Evolutionary conservation across 257 asterid species (phyloP).

Genomic region (Parsonsia alboflavescens): DNA sequence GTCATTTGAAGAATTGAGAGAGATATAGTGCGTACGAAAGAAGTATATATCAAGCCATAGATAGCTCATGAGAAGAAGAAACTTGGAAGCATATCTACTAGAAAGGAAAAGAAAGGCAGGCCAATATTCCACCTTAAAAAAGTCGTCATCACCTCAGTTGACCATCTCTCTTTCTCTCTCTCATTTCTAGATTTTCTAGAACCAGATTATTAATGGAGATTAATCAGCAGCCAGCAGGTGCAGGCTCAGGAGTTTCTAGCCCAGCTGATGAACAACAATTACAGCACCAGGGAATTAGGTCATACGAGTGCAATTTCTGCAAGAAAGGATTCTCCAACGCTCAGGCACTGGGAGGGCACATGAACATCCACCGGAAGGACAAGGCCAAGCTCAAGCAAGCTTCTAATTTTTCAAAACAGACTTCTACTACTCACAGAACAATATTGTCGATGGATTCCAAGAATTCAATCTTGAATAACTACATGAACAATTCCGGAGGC

Average conservation of each 20-base stretch:
- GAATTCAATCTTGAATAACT: too few relatives aligned
- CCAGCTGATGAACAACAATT: neutral
- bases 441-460: too few relatives aligned
- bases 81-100: neutral
- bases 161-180: neutral
- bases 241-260: neutral
- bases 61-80: too few relatives aligned
- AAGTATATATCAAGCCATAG: constrained; percentile 5
- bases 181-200: neutral
- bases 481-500: too few relatives aligned
- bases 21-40: neutral
- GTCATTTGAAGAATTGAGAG: neutral
- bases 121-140: neutral
- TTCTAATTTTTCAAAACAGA: neutral
- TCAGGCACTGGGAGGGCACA: constrained; percentile 22
- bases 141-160: neutral
- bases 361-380: constrained; percentile 23
- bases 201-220: neutral
- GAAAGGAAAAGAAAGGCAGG: constrained; percentile 2
- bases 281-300: neutral
- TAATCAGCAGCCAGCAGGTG: too few relatives aligned
- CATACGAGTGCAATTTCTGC: constrained; percentile 21
- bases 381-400: constrained; percentile 20
- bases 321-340: constrained; percentile 16
- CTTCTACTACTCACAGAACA: too few relatives aligned